Conservation (phyloP, 768 basidiomycete species). For the Panus rudis region DNA sequence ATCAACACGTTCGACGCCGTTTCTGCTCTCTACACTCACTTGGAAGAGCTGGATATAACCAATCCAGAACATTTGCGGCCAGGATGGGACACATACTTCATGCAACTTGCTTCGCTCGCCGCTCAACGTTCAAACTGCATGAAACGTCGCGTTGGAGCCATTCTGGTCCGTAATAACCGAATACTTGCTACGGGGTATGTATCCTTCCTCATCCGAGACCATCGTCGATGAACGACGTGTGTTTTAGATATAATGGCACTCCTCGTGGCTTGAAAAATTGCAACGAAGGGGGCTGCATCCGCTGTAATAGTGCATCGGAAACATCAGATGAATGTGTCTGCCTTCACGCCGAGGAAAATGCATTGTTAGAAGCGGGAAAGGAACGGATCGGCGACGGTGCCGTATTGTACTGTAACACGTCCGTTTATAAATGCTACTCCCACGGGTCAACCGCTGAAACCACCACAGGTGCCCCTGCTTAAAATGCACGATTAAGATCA, state of each 20-base stretch:
- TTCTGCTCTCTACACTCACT: conserved; percentile 47
- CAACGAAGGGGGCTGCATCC: conserved; percentile 81
- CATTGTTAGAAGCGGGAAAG: conserved; percentile 86
- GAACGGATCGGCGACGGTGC: conserved; percentile 79
- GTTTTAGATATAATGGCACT: conserved; percentile 88
- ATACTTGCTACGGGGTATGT: conserved; percentile 72
- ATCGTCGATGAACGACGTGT: conserved; percentile 3
- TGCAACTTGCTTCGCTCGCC: conserved; percentile 89
- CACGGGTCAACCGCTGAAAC: not conserved
- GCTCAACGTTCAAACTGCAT: conserved; percentile 91
- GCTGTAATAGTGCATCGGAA: conserved; percentile 60
- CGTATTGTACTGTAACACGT: conserved; percentile 99
- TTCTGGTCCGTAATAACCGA: conserved; percentile 80
- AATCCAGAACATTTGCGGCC: conserved; percentile 76
- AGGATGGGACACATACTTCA: conserved; percentile 95
- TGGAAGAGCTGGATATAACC: conserved; percentile 63
- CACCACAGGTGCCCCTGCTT: conserved; percentile 85
- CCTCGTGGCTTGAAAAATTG: conserved; percentile 88
- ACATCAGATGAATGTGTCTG: conserved; percentile 79
- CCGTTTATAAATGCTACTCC: conserved; percentile 22
- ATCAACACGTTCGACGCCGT: conserved; percentile 56
- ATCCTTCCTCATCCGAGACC: conserved; percentile 1
- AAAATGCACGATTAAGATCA: conserved; percentile 95
- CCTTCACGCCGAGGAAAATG: conserved; percentile 97
- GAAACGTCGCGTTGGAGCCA: conserved; percentile 93